Percentiles rank a stretch among this genome's conserved stretches.
These are phyloP conservation scores for Hamigera avellanea DNA, from an alignment of 495 filamentous ascomycete species.

Conservation along the genomic window DNA sequence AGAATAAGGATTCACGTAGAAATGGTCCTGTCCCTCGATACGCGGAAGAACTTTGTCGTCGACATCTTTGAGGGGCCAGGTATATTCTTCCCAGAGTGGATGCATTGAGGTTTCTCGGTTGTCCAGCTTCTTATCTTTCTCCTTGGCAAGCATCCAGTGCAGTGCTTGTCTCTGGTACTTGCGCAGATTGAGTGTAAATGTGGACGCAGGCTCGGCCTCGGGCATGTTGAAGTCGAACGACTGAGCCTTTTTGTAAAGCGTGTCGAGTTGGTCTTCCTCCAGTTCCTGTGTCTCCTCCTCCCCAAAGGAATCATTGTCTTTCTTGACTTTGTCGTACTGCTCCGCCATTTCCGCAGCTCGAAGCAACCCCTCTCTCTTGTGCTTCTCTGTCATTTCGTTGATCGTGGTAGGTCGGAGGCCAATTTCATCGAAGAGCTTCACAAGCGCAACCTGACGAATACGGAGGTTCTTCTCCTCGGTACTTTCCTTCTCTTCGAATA, in stretches of 20 bases:
- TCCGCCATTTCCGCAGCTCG: slow-evolving; percentile 80
- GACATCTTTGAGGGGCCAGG: slow-evolving; percentile 78
- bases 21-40: slow-evolving; percentile 52
- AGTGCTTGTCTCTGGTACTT: slow-evolving; percentile 94
- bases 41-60: slow-evolving; percentile 63
- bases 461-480: slow-evolving; percentile 73
- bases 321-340: slow-evolving; percentile 59
- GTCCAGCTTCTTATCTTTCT: slow-evolving; percentile 59
- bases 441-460: slow-evolving; percentile 76
- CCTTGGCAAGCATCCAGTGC: slow-evolving; percentile 91
- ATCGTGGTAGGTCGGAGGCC: slow-evolving; percentile 61
- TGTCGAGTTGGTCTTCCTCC: slow-evolving; percentile 90
- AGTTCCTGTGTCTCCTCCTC: slow-evolving; percentile 85
- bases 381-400: slow-evolving; percentile 66
- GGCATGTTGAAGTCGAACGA: slow-evolving; percentile 93
- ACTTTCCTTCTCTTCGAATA: slow-evolving; percentile 78
- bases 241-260: slow-evolving; percentile 90
- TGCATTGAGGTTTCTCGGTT: slow-evolving; percentile 81
- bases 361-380: slow-evolving; percentile 70
- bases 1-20: slow-evolving; percentile 95
- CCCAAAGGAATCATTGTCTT: slow-evolving; percentile 42
- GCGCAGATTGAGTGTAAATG: slow-evolving; percentile 71
- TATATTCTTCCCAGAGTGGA: slow-evolving; percentile 93
- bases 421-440: slow-evolving; percentile 83
- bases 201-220: slow-evolving; percentile 65